Evolutionary conservation across 495 filamentous ascomycete species (phyloP).

Genomic region (Aspergillus asperescens): DNA sequence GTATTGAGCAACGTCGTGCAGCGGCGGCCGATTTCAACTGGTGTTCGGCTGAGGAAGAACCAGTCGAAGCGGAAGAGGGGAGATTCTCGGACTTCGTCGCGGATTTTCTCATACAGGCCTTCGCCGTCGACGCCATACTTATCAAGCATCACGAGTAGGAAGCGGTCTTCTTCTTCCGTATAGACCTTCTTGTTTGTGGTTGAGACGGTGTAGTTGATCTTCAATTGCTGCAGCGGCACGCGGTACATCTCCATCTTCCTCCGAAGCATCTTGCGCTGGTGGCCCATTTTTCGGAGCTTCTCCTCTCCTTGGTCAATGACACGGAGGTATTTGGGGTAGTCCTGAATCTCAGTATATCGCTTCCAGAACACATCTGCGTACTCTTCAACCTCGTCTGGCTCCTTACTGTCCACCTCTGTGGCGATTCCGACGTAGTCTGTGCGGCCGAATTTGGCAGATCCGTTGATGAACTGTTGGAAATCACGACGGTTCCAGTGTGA

Average conservation of each 20-base stretch:
- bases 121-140: slow-evolving; percentile 84
- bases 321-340: slow-evolving; percentile 79
- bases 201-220: slow-evolving; percentile 97
- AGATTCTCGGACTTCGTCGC: slow-evolving; percentile 88
- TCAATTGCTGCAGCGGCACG: slow-evolving; percentile 92
- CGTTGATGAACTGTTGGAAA: slow-evolving; percentile 97
- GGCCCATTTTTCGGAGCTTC: slow-evolving; percentile 76
- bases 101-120: slow-evolving; percentile 75
- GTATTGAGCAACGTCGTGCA: slow-evolving; percentile 94
- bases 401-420: slow-evolving; percentile 88
- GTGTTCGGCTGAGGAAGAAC: slow-evolving; percentile 95
- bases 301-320: slow-evolving; percentile 91
- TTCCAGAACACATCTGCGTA: slow-evolving; percentile 96
- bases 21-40: slow-evolving; percentile 82
- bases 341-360: slow-evolving; percentile 78
- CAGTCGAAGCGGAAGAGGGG: slow-evolving; percentile 97
- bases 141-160: slow-evolving; percentile 89
- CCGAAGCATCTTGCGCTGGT: slow-evolving; percentile 88
- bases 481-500: slow-evolving; percentile 92
- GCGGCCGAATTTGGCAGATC: slow-evolving; percentile 86
- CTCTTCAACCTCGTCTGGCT: slow-evolving; percentile 71
- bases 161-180: slow-evolving; percentile 96
- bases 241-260: slow-evolving; percentile 96
- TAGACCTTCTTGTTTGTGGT: slow-evolving; percentile 99
- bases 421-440: slow-evolving; percentile 78